phyloP scores from a whole-genome alignment of 2,329 filamentous ascomycete genomes.

The Xylaria sp. region DNA sequence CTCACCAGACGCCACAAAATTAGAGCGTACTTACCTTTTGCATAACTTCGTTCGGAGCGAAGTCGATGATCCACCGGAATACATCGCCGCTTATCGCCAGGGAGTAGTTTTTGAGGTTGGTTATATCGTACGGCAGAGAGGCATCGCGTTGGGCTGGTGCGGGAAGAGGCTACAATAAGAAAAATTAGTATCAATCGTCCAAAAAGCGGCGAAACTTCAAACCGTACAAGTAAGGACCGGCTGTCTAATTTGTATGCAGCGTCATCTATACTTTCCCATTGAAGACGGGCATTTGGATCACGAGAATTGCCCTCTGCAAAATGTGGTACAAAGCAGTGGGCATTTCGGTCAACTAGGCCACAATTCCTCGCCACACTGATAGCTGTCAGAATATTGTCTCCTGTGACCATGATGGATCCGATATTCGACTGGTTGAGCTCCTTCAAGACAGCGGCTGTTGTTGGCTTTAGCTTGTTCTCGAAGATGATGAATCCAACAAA shows the following conservation, averaged over 20 bases:
- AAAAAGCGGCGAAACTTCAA: background rate
- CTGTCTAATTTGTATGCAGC: conserved; percentile 80
- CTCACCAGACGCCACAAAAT: background rate
- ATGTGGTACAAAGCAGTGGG: conserved; percentile 92
- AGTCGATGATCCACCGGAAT: conserved; percentile 97
- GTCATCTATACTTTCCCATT: conserved; percentile 97
- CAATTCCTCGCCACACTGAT: conserved; percentile 96
- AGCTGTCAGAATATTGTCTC: conserved; percentile 96
- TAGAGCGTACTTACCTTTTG: conserved; percentile 64
- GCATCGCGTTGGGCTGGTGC: conserved; percentile 77
- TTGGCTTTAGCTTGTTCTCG: conserved; percentile 96
- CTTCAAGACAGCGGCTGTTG: conserved; percentile 81
- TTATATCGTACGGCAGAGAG: conserved; percentile 86
- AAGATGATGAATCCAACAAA: conserved; percentile 98
- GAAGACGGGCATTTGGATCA: conserved; percentile 77
- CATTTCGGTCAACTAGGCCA: conserved; percentile 79
- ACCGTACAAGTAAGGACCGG: conserved; percentile 74
- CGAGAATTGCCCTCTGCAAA: conserved; percentile 82
- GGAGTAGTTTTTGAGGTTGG: conserved; percentile 85
- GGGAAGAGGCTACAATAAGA: conserved; percentile 69
- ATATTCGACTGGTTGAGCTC: conserved; percentile 88
- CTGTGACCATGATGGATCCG: conserved; percentile 93
- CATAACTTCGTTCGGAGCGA: conserved; percentile 81
- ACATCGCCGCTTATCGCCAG: conserved; percentile 92
- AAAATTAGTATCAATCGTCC: conserved; percentile 18